These are phyloP conservation scores for Debaryomyces subglobosus DNA, from an alignment of 1,139 yeast genomes.

Conservation along the genomic window DNA sequence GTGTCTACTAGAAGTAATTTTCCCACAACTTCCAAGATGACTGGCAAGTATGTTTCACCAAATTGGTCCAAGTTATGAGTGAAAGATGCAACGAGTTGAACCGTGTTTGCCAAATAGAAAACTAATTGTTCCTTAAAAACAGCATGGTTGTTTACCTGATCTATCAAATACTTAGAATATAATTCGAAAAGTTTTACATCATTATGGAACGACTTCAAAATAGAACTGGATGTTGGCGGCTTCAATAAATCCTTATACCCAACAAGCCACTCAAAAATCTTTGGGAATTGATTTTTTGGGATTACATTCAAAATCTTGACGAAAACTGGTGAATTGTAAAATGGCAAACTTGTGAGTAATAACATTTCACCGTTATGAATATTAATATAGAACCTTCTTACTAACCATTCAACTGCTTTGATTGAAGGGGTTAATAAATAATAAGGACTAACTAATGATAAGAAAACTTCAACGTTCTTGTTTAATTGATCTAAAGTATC, in stretches of 20 bases:
- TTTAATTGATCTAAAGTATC: conserved; percentile 78
- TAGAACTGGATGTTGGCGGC: conserved; percentile 67
- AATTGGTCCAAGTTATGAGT: conserved; percentile 33
- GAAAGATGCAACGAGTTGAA: conserved; percentile 54
- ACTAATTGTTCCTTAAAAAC: conserved; percentile 74
- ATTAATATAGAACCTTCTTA: conserved; percentile 88
- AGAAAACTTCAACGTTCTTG: conserved; percentile 71
- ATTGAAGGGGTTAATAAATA: conserved; percentile 76
- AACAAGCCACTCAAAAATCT: conserved; percentile 69
- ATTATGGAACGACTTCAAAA: conserved; percentile 68
- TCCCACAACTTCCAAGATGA: conserved; percentile 61
- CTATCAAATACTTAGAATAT: conserved; percentile 61
- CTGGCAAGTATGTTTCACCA: conserved; percentile 47
- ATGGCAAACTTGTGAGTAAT: conserved; percentile 73
- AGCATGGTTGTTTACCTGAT: conserved; percentile 55
- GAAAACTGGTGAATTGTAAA: conserved; percentile 73
- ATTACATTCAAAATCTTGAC: conserved; percentile 73
- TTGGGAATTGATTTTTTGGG: conserved; percentile 66
- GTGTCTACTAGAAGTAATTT: conserved; percentile 43
- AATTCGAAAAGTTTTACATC: conserved; percentile 71
- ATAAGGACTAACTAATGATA: conserved; percentile 73
- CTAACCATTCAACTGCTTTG: conserved; percentile 91
- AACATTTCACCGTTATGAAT: conserved; percentile 75
- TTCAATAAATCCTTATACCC: conserved; percentile 68
- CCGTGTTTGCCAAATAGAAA: conserved; percentile 76